Evolutionary conservation across 2,329 filamentous ascomycete species (phyloP), one percentile per base, ranked within the genome.

Genomic region (Trichoderma sp.): DNA sequence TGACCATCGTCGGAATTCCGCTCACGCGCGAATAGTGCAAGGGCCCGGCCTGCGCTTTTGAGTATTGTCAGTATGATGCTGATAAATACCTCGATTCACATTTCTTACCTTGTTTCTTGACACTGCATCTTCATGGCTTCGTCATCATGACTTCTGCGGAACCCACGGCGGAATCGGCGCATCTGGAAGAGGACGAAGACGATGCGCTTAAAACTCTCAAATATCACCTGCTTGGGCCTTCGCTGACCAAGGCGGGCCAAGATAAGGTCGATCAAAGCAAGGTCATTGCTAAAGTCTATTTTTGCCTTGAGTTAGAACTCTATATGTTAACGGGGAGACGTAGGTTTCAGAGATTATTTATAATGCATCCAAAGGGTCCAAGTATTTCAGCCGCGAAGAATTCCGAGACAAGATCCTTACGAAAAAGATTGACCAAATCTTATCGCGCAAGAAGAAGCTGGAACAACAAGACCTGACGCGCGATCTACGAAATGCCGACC

Each of bases 341-440:
- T 61, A 91, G 89, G 94, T 99, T 61, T 96, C 94, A 2, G 94
- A 98, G 75, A 91, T 98, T 74, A 99, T 99, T 70, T 98, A 97
- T 81, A 93, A 97, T 79, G 94, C 94, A 13, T 97, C 94, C 19
- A 97, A 96, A 78, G 96, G 96, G 59, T 97, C 93, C 73, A 97
- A 97, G 78, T 99, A 91, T 82, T 99, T 98, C 85, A 92, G 91
- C 74, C 93, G 94, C 70, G 96, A 99, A 79, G 91, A 97, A 77
- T 86, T 83, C 68, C 91, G 90, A 74, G 95, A 98, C 82, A 91
- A 91, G 75, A 85, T 88, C 56, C 86, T 98, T 24, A 97, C 95
- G 0, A 85, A 90, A 68, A 97, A 97, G 79, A 97, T 98, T 74
- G 88, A 90, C 65, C 86, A 88, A 53, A 95, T 97, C 69, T 80